A percentile compares a stretch with the other conserved stretches of the same genome.
These are phyloP conservation scores for Lactarius evosmus DNA, from an alignment of 768 basidiomycete species.

Conservation along the genomic window DNA sequence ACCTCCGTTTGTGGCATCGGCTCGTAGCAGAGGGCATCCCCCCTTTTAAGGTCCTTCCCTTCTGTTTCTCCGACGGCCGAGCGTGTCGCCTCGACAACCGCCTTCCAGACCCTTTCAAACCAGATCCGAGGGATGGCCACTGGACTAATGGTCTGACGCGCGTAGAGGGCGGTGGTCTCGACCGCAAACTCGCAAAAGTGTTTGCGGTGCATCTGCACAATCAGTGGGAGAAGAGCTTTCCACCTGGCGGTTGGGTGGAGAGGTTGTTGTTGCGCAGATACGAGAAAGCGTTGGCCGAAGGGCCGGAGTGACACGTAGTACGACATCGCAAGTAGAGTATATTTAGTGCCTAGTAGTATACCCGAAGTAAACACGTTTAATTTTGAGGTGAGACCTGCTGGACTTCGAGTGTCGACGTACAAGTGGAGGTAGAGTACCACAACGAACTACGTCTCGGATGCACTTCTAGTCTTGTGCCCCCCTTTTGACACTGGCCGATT, in stretches of 20 bases:
- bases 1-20: constrained; percentile 86
- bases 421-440: not conserved
- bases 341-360: not conserved
- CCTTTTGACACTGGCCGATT: too few species aligned
- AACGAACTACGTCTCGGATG: not conserved
- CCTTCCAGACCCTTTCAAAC: constrained; percentile 83
- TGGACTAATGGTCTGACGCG: constrained; percentile 69
- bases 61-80: constrained; percentile 90
- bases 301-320: not conserved
- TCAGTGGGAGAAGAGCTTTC: constrained; percentile 90
- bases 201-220: constrained; percentile 94
- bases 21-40: constrained; percentile 67
- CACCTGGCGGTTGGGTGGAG: constrained; percentile 82
- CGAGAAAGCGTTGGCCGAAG: constrained; percentile 38
- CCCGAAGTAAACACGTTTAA: too few species aligned
- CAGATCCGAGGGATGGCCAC: constrained; percentile 44
- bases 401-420: too few species aligned
- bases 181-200: constrained; percentile 59
- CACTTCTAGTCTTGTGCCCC: not conserved
- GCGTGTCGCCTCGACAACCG: constrained; percentile 92
- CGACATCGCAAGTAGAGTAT: not conserved
- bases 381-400: too few species aligned
- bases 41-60: constrained; percentile 91
- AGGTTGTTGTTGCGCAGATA: constrained; percentile 67
- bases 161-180: constrained; percentile 60